Evolutionary conservation across 2,329 filamentous ascomycete genomes (phyloP), one percentile per base, ranked within the genome.

Genomic region (Calonectria henricotiae): DNA sequence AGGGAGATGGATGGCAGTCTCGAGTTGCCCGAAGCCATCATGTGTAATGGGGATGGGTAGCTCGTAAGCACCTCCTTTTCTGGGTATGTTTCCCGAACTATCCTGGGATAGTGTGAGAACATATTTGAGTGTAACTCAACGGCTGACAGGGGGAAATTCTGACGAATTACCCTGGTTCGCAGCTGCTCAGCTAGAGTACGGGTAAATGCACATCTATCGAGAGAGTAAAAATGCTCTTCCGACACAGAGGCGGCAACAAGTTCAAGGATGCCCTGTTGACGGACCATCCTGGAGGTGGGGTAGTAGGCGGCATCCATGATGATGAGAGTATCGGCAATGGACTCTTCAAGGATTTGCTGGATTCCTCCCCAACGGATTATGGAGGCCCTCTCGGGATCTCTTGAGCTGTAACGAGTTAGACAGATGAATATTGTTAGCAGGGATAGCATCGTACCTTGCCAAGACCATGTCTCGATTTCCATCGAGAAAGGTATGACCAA

Each of bases 221-320:
- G 81, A 23, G 83, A 78, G 23, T 81, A 78, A 49, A 83, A 82
- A 69, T 89, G 86, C 27, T 88, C 86, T 67, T 89, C 87, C 7
- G 87, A 87, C 1, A 86, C 83, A 4, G 87, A 86, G 0, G 89
- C 88, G 5, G 88, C 88, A 54, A 90, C 83, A 15, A 90, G 78
- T 75, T 90, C 89, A 62, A 90, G 78, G 9, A 89, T 86, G 2
- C 89, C 89, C 60, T 84, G 84, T 63, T 86, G 85, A 6, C 87
- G 86, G 35, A 85, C 81, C 76, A 88, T 85, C 71, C 84, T 86
- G 2, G 86, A 85, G 9, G 87, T 87, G 1, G 88, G 87, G 63
- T 87, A 90, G 75, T 89, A 90, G 0, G 87, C 86, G 6, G 88
- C 85, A 78, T 90, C 89, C 87, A 90, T 88, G 39, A 90, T 81